Evolutionary conservation across 345 rosid genomes (phyloP).

Genomic region (Lepidium aucheri): DNA sequence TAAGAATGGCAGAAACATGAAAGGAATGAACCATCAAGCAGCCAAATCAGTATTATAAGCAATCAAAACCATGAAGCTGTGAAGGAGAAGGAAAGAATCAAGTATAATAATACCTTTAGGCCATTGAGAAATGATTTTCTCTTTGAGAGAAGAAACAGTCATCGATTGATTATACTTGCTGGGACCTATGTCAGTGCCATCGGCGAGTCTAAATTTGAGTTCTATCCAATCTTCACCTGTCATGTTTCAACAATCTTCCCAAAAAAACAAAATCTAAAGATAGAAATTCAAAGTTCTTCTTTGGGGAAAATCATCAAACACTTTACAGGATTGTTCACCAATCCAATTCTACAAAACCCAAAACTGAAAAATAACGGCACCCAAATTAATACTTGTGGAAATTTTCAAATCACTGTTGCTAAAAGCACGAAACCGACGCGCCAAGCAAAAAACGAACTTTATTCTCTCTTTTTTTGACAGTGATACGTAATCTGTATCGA

Average conservation of each 20-base stretch:
- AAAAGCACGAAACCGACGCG: background rate
- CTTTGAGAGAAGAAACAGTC: constrained; percentile 57
- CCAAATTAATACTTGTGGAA: background rate
- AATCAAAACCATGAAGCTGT: background rate
- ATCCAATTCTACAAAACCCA: background rate
- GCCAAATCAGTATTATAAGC: background rate
- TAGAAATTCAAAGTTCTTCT: constrained; percentile 1
- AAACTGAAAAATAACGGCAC: background rate
- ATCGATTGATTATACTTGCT: constrained; percentile 43
- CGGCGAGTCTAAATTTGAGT: constrained; percentile 55
- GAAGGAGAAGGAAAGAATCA: background rate
- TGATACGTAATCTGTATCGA: background rate
- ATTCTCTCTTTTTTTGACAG: background rate
- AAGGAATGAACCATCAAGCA: background rate
- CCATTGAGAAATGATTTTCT: constrained; percentile 53
- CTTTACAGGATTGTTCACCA: background rate
- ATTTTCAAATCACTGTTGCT: background rate
- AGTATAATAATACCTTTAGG: constrained; percentile 36
- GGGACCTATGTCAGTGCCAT: constrained; percentile 66
- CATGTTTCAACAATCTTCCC: constrained; percentile 25
- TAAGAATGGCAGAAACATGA: background rate
- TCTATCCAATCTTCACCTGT: constrained; percentile 45
- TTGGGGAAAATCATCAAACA: constrained; percentile 13
- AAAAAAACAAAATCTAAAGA: background rate
- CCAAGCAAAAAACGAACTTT: background rate